Conservation (phyloP, 768 basidiomycete species). For the Epithele typhae region DNA sequence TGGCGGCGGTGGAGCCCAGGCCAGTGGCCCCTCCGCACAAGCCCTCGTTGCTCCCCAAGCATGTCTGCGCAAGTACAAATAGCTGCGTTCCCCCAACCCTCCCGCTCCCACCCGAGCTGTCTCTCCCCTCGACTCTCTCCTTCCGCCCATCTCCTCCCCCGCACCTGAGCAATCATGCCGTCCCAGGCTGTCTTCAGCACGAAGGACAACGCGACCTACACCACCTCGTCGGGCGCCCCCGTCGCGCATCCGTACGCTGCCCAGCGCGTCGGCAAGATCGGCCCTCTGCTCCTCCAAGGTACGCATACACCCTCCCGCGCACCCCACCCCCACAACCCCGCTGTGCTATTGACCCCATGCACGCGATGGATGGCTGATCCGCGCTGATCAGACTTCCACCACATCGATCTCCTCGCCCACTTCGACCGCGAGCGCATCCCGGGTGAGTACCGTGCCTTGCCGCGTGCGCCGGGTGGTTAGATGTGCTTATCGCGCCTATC, state of each 20-base stretch:
- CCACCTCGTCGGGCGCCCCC: constrained; percentile 81
- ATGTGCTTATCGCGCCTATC: neutral
- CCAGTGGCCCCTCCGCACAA: constrained; percentile 5
- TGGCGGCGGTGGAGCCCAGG: constrained; percentile 1
- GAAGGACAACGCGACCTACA: constrained; percentile 66
- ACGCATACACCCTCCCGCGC: constrained; percentile 8
- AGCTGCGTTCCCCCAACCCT: neutral
- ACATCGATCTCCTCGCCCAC: constrained; percentile 87
- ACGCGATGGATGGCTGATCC: constrained; percentile 10
- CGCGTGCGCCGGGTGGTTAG: neutral
- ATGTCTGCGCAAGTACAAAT: constrained; percentile 11
- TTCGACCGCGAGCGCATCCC: constrained; percentile 96
- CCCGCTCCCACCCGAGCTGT: neutral
- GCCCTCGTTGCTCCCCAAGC: neutral
- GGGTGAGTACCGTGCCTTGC: constrained; percentile 9
- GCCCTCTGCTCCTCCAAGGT: constrained; percentile 91
- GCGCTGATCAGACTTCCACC: constrained; percentile 67
- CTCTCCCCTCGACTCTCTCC: no score
- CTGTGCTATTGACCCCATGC: no score
- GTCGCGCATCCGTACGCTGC: constrained; percentile 72
- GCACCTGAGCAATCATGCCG: constrained; percentile 46
- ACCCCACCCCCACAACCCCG: neutral
- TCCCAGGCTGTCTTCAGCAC: constrained; percentile 51
- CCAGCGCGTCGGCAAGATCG: constrained; percentile 68
- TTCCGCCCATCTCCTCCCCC: neutral